These are phyloP conservation scores for Blastocystis sp. DNA, from an alignment of 352 stramenopile genomes.

Conservation along the genomic window DNA sequence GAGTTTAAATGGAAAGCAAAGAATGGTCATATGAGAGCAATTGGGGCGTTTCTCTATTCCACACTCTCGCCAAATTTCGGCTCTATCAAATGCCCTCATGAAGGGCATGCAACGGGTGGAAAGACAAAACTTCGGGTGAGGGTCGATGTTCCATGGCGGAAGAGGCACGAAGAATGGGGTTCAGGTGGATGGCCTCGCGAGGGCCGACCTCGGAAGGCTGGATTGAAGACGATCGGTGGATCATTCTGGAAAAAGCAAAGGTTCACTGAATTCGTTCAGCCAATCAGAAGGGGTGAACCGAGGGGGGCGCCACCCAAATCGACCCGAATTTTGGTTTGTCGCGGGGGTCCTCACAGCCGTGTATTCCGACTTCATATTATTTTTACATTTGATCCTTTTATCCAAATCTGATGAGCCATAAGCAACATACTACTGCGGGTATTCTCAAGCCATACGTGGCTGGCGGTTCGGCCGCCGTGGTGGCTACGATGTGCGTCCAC, in stretches of 20 bases:
- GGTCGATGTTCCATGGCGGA: not conserved
- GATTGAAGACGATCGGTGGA: too few relatives aligned
- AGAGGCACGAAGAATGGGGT: not conserved
- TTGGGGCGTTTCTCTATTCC: not conserved
- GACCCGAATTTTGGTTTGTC: not conserved
- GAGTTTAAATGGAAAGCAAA: not conserved
- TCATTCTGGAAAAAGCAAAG: not conserved
- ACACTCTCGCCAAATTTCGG: not conserved
- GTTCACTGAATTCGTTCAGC: not conserved
- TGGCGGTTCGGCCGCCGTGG: slow-evolving; percentile 52
- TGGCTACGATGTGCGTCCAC: slow-evolving; percentile 69
- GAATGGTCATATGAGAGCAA: not conserved
- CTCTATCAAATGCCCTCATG: not conserved
- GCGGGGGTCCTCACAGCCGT: not conserved
- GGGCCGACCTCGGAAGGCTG: too few relatives aligned
- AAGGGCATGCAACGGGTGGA: not conserved
- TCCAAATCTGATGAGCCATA: not conserved
- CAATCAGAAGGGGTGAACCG: not conserved
- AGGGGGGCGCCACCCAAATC: not conserved
- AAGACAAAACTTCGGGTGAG: not conserved
- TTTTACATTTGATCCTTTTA: not conserved
- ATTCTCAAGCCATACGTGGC: slow-evolving; percentile 65
- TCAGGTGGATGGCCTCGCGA: not conserved
- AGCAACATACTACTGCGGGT: slow-evolving; percentile 30
- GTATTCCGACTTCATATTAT: not conserved